Evolutionary conservation across 345 rosid genomes (phyloP).

Genomic region (Cardiospermum halicacabum): DNA sequence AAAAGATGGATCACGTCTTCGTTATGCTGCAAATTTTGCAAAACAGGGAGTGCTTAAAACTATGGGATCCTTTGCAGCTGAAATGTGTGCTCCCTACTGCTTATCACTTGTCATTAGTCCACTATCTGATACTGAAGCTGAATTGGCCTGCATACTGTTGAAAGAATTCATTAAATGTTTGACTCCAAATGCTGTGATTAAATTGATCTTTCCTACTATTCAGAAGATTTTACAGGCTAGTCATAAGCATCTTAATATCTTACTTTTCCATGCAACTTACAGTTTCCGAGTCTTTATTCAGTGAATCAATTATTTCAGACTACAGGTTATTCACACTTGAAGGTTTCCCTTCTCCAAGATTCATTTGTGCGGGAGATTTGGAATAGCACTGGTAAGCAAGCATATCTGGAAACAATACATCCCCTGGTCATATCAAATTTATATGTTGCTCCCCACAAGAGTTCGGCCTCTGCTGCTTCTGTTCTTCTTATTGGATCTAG

Average conservation of each 20-base stretch:
- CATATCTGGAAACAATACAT: slow-evolving; percentile 71
- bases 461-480: slow-evolving; percentile 84
- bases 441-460: slow-evolving; percentile 64
- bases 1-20: slow-evolving; percentile 59
- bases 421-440: slow-evolving; percentile 78
- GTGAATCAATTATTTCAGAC: slow-evolving; percentile 48
- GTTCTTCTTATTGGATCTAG: slow-evolving; percentile 84
- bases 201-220: slow-evolving; percentile 63
- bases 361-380: slow-evolving; percentile 84
- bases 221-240: slow-evolving; percentile 90
- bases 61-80: slow-evolving; percentile 84
- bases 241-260: slow-evolving; percentile 23
- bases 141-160: slow-evolving; percentile 70
- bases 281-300: slow-evolving; percentile 21
- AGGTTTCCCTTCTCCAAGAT: slow-evolving; percentile 89
- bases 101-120: slow-evolving; percentile 59
- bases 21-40: slow-evolving; percentile 76
- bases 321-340: slow-evolving; percentile 84
- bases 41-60: slow-evolving; percentile 79
- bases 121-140: slow-evolving; percentile 66
- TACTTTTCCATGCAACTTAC: slow-evolving; percentile 10
- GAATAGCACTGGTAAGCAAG: slow-evolving; percentile 71
- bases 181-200: slow-evolving; percentile 62
- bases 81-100: slow-evolving; percentile 72
- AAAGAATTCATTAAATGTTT: slow-evolving; percentile 70